Base-by-base conservation (phyloP, 345 rosid species). In the Populus alba region DNA sequence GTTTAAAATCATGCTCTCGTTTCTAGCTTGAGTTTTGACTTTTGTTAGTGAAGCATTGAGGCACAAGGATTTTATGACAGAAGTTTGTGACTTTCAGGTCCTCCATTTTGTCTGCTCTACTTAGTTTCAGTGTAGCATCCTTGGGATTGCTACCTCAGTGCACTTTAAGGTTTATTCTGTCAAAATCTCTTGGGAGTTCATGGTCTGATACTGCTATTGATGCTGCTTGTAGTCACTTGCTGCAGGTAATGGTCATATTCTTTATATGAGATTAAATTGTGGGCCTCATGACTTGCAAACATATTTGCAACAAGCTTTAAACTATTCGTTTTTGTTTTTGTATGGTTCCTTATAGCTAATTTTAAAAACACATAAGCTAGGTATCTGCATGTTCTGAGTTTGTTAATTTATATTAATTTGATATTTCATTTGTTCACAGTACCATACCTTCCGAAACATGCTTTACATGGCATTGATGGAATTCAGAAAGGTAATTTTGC, bases 381-480 rank as follows among this genome's bases (percentile, higher is more conserved):
- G 38, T 22, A 47, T 66, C 59, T 41, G 23, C 35, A 15, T 68
- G n/a, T 38, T 23, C 59, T 20, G 20, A 49, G 38, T 71, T 73
- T 66, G 3, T 57, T 55, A 53, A 59, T 29, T 31, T 77, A 31
- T 57, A 49, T 63, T 66, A 9, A 17, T 49, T 61, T 3, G 33
- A 47, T 47, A 16, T 68, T 76, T 68, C 62, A n/a, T 73, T 79
- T 59, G 47, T 75, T 81, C 67, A 77, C 92, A 93, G 97, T 93
- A 92, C 79, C 98, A 95, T 78, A 85, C 88, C 1, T 78, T 92
- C 80, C 86, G 91, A 76, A 91, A 93, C 78, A 83, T 92, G 75
- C 89, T 93, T 85, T 92, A 85, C 79, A 83, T 92, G 94, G 90
- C 95, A 81, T 83, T 72, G 93, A 86, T 89, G 12, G 97, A 93